Conservation (phyloP, 371 early-diverging fungal genomes). For the Lichtheimia ramosa region DNA sequence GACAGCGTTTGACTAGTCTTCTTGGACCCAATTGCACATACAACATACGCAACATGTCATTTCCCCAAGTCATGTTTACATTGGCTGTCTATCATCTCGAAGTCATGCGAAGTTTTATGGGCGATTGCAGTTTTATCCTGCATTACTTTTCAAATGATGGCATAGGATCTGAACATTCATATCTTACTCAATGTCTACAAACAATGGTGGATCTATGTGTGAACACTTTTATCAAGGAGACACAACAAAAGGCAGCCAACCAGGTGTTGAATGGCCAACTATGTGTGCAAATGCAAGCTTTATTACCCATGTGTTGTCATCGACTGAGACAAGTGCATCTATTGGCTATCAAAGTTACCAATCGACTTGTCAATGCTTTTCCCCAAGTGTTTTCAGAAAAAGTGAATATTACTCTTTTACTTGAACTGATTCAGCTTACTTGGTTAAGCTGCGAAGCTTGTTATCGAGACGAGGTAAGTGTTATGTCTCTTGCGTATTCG, state of each 20-base stretch:
- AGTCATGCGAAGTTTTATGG: slow-evolving; percentile 70
- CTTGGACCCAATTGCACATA: slow-evolving; percentile 39
- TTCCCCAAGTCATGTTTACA: slow-evolving; percentile 78
- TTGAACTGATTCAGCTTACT: slow-evolving; percentile 76
- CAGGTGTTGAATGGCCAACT: slow-evolving; percentile 52
- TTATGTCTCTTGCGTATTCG: no score
- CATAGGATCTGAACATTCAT: slow-evolving; percentile 57
- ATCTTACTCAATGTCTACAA: slow-evolving; percentile 70
- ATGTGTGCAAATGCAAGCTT: slow-evolving; percentile 54
- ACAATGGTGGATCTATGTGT: slow-evolving; percentile 66
- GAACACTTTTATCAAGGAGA: slow-evolving; percentile 53
- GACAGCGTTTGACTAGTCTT: slow-evolving; percentile 27
- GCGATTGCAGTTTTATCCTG: slow-evolving; percentile 71
- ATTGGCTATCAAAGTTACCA: slow-evolving; percentile 54
- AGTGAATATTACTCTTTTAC: slow-evolving; percentile 55
- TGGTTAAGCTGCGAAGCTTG: slow-evolving; percentile 84
- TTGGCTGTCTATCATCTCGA: slow-evolving; percentile 87
- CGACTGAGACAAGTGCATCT: slow-evolving; percentile 66
- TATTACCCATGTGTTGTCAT: slow-evolving; percentile 69
- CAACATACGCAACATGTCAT: slow-evolving; percentile 67
- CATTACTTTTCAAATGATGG: slow-evolving; percentile 80
- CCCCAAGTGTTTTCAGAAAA: slow-evolving; percentile 76
- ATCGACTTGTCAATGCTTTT: slow-evolving; percentile 55
- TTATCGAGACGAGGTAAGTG: slow-evolving; percentile 67
- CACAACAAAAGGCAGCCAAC: slow-evolving; percentile 45